Base-by-base conservation (phyloP, 306 rosid species). In the Begonia fuchsioides region DNA sequence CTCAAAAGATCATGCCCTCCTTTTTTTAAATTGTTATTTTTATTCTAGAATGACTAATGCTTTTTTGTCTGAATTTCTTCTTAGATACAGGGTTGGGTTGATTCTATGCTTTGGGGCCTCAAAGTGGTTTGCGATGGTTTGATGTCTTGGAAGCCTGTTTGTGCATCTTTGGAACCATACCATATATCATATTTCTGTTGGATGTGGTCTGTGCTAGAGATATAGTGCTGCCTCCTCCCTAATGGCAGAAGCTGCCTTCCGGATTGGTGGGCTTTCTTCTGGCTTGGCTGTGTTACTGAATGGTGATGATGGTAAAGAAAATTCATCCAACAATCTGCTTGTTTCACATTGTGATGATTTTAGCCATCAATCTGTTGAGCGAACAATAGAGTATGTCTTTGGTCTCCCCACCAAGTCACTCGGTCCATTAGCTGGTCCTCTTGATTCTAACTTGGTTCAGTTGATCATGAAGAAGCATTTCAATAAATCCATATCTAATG, bases 271-370 rank as follows among this genome's bases (percentile, higher is more conserved):
- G 73, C 80, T 73, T 71, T 81, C 93, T 65, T 81, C 98, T 72
- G 98, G 98, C 46, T 65, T 90, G 73, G 94, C 96, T 11, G 84
- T 90, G 50, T 66, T 90, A 66, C 64, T 90, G 73, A 70, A 77
- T 32, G 83, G 71, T 0, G 72, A 79, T 57, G 87, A 75, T 51
- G 57, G 56, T 58, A 71, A 61, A 68, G 84, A 68, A 58, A 74
- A 69, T 38, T 72, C 54, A 6, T 60, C 78, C 0, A 90, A 79
- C 69, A 49, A 78, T 50, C 82, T 68, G 17, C 72, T 80, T 47
- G 63, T 90, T 77, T 90, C 98, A 1, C 65, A 72, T 47, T 82
- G 87, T 66, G 96, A 90, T 49, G 87, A 79, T 60, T 67, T 80
- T 48, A 73, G 80, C 41, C 79, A 75, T 50, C 93, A 82, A 32